Conservation (phyloP, 1,284 basidiomycete species). For the Cystobasidium sp. region DNA sequence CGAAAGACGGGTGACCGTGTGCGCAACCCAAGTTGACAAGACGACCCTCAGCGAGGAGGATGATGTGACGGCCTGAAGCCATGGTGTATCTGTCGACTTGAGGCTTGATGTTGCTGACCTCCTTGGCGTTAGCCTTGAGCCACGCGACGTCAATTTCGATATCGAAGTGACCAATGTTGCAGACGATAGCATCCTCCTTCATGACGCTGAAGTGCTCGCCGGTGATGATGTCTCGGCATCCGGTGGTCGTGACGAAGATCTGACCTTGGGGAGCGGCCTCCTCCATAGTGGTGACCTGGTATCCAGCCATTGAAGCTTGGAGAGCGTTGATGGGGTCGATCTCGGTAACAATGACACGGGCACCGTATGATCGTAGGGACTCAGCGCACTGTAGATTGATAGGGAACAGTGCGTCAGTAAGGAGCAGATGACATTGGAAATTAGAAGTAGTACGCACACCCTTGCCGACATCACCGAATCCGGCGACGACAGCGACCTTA, state of each 20-base stretch:
- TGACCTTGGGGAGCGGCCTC: constrained; percentile 86
- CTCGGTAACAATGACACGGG: constrained; percentile 94
- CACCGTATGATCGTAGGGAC: constrained; percentile 93
- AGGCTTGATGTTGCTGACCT: constrained; percentile 92
- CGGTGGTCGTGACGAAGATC: constrained; percentile 97
- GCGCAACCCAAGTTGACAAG: constrained; percentile 94
- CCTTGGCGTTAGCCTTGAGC: constrained; percentile 91
- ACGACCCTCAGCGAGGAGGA: constrained; percentile 97
- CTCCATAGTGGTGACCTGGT: constrained; percentile 98
- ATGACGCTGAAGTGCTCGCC: constrained; percentile 89
- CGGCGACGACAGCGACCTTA: constrained; percentile 97
- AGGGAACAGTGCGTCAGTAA: not conserved
- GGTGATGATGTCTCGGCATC: constrained; percentile 97
- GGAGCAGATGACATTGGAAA: constrained; percentile 17
- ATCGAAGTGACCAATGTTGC: constrained; percentile 99
- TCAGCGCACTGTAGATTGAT: constrained; percentile 78
- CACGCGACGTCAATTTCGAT: constrained; percentile 99
- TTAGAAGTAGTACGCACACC: constrained; percentile 67
- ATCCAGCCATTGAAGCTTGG: constrained; percentile 99
- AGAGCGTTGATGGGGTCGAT: constrained; percentile 99
- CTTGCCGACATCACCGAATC: constrained; percentile 99
- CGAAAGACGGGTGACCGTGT: constrained; percentile 67
- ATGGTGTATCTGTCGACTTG: constrained; percentile 99
- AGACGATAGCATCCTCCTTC: constrained; percentile 98
- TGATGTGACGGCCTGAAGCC: constrained; percentile 85